These are phyloP conservation scores for Saccharomyces cerevisiae DNA, from an alignment of 805 yeast species.

Conservation along the genomic window DNA sequence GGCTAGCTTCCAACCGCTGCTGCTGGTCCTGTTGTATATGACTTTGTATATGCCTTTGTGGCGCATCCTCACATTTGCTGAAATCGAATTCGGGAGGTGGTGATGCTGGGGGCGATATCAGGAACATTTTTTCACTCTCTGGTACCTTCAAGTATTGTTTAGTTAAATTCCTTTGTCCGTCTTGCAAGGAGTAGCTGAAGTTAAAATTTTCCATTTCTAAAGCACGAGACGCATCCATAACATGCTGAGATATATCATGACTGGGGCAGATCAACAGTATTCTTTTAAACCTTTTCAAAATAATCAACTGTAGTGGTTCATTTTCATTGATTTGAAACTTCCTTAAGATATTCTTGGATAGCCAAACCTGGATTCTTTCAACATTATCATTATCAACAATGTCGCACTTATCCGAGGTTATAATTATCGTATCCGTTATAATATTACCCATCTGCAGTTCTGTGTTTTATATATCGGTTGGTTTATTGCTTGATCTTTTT, in stretches of 20 bases:
- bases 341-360: constrained; percentile 11
- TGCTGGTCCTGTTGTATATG: background rate
- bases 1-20: constrained; percentile 3
- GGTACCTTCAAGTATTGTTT: constrained; percentile 30
- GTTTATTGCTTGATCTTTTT: background rate
- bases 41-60: constrained; percentile 11
- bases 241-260: constrained; percentile 5
- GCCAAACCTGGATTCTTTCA: constrained; percentile 14
- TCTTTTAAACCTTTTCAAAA: constrained; percentile 18
- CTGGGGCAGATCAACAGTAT: constrained; percentile 18
- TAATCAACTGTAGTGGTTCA: constrained; percentile 20
- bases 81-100: constrained; percentile 37
- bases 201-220: background rate
- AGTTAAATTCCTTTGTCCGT: constrained; percentile 3
- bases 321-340: constrained; percentile 8
- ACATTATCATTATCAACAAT: constrained; percentile 6
- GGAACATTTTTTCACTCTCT: constrained; percentile 27
- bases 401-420: constrained; percentile 10
- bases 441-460: background rate
- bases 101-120: constrained; percentile 37
- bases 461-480: background rate
- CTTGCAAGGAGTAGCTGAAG: constrained; percentile 13
- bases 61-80: constrained; percentile 32
- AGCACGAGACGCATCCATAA: background rate
- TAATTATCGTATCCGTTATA: constrained; percentile 22